These are phyloP conservation scores for Rhipidocladum racemiflorum DNA, from an alignment of 176 grass and related monocot genomes.

Conservation along the genomic window DNA sequence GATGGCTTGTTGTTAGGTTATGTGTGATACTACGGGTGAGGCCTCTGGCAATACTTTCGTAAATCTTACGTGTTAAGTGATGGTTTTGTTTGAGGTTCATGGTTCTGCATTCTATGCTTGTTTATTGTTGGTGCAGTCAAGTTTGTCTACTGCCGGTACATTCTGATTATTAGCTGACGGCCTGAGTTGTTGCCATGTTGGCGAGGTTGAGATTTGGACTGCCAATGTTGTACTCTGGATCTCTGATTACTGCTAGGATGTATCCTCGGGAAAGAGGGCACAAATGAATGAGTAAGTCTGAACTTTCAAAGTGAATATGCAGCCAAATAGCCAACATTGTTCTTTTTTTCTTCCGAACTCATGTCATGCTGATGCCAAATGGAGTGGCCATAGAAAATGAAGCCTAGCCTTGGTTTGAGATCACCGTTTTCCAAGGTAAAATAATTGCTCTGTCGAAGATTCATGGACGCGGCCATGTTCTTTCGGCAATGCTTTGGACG, in stretches of 20 bases:
- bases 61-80: constrained; percentile 20
- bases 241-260: background rate
- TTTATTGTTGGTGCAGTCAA: background rate
- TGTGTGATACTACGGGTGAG: background rate
- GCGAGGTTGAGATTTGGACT: background rate
- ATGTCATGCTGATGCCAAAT: background rate
- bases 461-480: background rate
- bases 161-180: background rate
- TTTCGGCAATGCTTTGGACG: background rate
- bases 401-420: background rate
- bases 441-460: background rate
- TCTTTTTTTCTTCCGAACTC: background rate
- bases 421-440: background rate
- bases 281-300: background rate
- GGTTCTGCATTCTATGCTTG: background rate
- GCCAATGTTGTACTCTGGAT: background rate
- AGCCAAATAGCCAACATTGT: background rate
- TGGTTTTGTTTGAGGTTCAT: constrained; percentile 24
- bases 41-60: background rate
- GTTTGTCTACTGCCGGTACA: background rate
- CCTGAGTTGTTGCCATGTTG: background rate
- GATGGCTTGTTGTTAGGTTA: background rate
- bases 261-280: background rate
- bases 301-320: background rate
- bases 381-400: background rate